Evolutionary conservation across 805 yeast species (phyloP).

Genomic region (Wickerhamiella qilinensis): DNA sequence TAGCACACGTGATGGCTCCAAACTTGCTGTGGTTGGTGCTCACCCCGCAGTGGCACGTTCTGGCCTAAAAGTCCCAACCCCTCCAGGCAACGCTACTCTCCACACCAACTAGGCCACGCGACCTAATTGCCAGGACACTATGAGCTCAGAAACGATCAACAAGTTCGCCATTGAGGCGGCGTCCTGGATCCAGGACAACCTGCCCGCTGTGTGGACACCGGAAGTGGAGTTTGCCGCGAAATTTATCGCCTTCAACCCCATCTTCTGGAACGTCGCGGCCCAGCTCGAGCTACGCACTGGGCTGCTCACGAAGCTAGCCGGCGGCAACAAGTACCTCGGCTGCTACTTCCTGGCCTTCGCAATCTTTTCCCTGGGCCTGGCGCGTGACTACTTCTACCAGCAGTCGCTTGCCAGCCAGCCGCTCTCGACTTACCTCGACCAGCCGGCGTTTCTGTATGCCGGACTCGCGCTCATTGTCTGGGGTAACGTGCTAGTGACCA

Average conservation of each 20-base stretch:
- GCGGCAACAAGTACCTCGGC: constrained; percentile 51
- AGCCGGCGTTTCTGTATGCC: constrained; percentile 26
- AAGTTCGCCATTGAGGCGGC: neutral
- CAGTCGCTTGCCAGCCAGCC: constrained; percentile 60
- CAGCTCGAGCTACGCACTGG: constrained; percentile 69
- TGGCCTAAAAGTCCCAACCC: no score
- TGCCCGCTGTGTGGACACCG: constrained; percentile 28
- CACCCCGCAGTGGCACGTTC: no score
- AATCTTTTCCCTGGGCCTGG: constrained; percentile 72
- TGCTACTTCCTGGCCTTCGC: constrained; percentile 73
- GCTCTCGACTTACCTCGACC: constrained; percentile 35
- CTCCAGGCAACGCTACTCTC: no score
- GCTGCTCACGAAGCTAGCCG: constrained; percentile 55
- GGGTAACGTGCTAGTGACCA: constrained; percentile 68
- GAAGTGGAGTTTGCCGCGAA: constrained; percentile 11
- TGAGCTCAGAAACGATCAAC: neutral
- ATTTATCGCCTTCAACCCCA: constrained; percentile 71
- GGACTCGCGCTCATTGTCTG: constrained; percentile 41
- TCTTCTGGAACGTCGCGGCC: constrained; percentile 90
- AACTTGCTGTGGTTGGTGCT: no score
- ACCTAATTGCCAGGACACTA: no score
- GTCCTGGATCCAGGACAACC: constrained; percentile 46
- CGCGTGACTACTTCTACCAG: constrained; percentile 59
- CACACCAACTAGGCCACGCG: no score
- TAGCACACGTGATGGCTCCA: no score